phyloP scores from a whole-genome alignment of 2,329 filamentous ascomycete species.

The Pseudocercospora eumusae region DNA sequence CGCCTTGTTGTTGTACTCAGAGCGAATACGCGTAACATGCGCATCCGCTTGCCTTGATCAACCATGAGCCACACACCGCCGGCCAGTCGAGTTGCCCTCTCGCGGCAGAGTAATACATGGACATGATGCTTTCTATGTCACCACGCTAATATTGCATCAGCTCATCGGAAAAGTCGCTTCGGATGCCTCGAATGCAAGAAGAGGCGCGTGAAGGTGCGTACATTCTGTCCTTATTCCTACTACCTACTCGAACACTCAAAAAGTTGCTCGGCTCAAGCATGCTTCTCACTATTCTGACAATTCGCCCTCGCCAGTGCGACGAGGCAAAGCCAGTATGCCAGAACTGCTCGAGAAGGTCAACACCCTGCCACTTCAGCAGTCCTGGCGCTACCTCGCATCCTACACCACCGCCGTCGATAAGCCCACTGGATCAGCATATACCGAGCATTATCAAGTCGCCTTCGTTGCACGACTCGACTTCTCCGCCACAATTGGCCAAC shows the following conservation, averaged over 20 bases:
- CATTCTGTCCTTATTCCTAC: no score
- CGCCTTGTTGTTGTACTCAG: background rate
- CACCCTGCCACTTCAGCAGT: conserved; percentile 21
- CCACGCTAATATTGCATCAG: conserved; percentile 9
- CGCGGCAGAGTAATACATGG: background rate
- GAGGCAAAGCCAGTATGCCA: conserved; percentile 27
- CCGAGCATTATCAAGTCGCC: conserved; percentile 5
- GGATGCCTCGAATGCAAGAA: conserved; percentile 27
- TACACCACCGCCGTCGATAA: background rate
- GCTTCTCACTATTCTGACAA: no score
- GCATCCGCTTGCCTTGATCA: background rate
- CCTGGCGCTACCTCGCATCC: background rate
- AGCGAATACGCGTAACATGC: background rate
- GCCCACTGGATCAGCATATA: background rate
- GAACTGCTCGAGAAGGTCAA: conserved; percentile 23
- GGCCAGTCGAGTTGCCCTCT: background rate
- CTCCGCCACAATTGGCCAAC: background rate
- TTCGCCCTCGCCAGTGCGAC: conserved; percentile 27
- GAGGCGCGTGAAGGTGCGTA: conserved; percentile 26
- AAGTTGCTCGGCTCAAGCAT: background rate
- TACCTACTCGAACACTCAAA: background rate
- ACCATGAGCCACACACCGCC: background rate
- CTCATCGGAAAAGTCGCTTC: conserved; percentile 24
- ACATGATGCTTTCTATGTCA: background rate
- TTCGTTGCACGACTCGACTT: conserved; percentile 6